Percentiles rank a stretch among this genome's conserved stretches.
Conservation (phyloP, 1,139 yeast species). For the Yarrowia galli region DNA sequence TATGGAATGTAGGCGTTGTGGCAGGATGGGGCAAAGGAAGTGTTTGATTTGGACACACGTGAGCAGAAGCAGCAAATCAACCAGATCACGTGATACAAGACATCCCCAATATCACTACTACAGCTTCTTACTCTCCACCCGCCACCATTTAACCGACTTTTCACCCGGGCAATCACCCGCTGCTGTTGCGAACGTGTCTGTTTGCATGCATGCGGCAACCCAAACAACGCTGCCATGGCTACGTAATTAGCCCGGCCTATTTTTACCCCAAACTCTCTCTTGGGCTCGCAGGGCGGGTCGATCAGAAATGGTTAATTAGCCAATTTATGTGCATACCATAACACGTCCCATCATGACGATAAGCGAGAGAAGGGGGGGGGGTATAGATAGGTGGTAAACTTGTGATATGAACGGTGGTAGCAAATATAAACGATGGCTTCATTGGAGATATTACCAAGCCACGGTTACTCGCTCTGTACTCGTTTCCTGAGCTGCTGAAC, state of each 20-base stretch:
- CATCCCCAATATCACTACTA: no score
- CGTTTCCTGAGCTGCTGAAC: no score
- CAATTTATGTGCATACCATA: conserved; percentile 20
- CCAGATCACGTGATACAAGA: no score
- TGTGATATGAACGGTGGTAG: no score
- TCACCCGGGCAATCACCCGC: neutral
- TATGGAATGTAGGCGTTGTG: conserved; percentile 22
- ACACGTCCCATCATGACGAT: conserved; percentile 12
- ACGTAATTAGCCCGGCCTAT: conserved; percentile 19
- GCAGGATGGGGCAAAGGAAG: no score
- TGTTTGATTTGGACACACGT: no score
- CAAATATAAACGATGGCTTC: no score
- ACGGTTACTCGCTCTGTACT: no score
- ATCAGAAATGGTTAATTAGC: conserved; percentile 4
- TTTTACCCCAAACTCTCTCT: conserved; percentile 6
- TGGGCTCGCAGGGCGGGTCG: neutral
- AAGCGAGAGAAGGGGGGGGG: neutral
- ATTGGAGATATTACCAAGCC: no score
- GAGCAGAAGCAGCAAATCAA: no score
- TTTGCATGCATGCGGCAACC: conserved; percentile 26
- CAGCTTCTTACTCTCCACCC: no score
- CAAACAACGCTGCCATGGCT: neutral
- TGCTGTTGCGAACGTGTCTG: conserved; percentile 13
- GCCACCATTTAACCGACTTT: neutral
- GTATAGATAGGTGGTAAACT: no score